Conservation (phyloP, 2,329 filamentous ascomycete species). For the Ophiostoma triangulosporum region DNA sequence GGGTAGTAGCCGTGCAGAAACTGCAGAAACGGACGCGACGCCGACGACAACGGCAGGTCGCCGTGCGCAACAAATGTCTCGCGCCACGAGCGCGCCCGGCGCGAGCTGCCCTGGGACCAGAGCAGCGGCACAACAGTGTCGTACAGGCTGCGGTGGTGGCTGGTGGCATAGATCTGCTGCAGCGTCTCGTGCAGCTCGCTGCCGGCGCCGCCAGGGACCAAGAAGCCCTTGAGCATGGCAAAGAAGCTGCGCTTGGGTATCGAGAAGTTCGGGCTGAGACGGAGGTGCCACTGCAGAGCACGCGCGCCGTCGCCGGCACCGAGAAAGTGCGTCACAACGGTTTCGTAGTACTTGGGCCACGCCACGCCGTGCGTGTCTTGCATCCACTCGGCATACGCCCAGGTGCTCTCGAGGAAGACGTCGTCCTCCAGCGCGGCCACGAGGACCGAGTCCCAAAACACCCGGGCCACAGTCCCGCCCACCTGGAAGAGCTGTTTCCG, state of each 20-base stretch:
- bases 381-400: slow-evolving; percentile 31
- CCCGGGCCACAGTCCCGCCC: slow-evolving; percentile 15
- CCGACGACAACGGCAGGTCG: slow-evolving; percentile 28
- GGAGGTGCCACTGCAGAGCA: slow-evolving; percentile 35
- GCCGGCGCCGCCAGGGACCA: slow-evolving; percentile 21
- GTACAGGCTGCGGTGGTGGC: slow-evolving; percentile 31
- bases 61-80: slow-evolving; percentile 24
- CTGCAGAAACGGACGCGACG: slow-evolving; percentile 33
- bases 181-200: slow-evolving; percentile 27
- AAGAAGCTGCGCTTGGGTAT: slow-evolving; percentile 29
- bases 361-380: slow-evolving; percentile 22
- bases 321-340: slow-evolving; percentile 31
- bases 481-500: slow-evolving; percentile 16
- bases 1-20: slow-evolving; percentile 35
- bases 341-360: slow-evolving; percentile 39
- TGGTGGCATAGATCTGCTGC: slow-evolving; percentile 31
- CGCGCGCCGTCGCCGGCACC: slow-evolving; percentile 23
- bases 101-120: slow-evolving; percentile 32
- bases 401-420: slow-evolving; percentile 23
- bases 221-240: slow-evolving; percentile 27
- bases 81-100: slow-evolving; percentile 35
- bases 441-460: slow-evolving; percentile 22
- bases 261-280: slow-evolving; percentile 29
- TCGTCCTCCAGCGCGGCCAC: slow-evolving; percentile 21
- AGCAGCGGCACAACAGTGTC: slow-evolving; percentile 38